Percentiles rank a stretch among this genome's conserved stretches.
These are phyloP conservation scores for Gryganskiella cystojenkinii DNA, from an alignment of 192 early-diverging fungal species.

Conservation along the genomic window DNA sequence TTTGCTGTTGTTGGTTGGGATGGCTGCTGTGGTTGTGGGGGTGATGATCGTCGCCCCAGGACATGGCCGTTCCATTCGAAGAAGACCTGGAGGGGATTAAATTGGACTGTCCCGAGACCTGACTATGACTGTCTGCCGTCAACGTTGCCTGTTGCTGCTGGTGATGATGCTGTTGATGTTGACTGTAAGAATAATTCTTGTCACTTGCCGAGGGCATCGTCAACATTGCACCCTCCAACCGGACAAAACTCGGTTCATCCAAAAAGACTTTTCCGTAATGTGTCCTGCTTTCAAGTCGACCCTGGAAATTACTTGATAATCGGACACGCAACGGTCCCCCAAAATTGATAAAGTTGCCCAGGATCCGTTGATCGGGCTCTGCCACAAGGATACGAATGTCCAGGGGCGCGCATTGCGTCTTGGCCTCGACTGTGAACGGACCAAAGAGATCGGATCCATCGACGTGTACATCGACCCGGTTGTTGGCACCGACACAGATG, in stretches of 20 bases:
- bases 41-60: conserved; percentile 28
- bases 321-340: conserved; percentile 24
- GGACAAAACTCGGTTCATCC: conserved; percentile 35
- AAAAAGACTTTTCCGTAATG: conserved; percentile 47
- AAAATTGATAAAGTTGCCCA: conserved; percentile 52
- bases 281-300: conserved; percentile 36
- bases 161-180: neutral
- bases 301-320: conserved; percentile 26
- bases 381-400: conserved; percentile 23
- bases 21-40: neutral
- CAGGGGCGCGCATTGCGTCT: conserved; percentile 35
- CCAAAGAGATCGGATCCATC: conserved; percentile 43
- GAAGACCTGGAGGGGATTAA: conserved; percentile 19
- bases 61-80: conserved; percentile 26
- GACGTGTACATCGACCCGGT: conserved; percentile 20
- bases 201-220: conserved; percentile 34
- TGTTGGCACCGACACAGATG: conserved; percentile 13
- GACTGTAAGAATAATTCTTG: neutral
- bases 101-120: conserved; percentile 10
- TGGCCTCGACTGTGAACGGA: conserved; percentile 48
- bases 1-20: neutral
- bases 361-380: conserved; percentile 11
- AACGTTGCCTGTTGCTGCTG: neutral
- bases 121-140: neutral
- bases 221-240: conserved; percentile 25